Evolutionary conservation across 2,329 filamentous ascomycete genomes (phyloP).

Genomic region (Aspergillus quadrilineatus): DNA sequence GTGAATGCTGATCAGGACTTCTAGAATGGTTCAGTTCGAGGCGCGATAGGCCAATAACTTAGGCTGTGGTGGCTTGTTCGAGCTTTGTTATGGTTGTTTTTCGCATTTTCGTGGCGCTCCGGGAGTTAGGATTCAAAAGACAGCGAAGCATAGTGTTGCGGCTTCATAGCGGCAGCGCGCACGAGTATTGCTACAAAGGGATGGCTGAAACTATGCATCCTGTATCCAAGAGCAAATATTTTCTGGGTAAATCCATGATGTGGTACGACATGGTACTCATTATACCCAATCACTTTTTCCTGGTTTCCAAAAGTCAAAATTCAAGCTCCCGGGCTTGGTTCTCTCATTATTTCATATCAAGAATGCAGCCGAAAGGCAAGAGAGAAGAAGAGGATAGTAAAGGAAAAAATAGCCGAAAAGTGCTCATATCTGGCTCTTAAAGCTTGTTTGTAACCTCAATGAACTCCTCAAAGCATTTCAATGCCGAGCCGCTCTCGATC

Average conservation of each 20-base stretch:
- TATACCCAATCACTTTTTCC: conserved; percentile 12
- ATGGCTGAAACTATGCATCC: not conserved
- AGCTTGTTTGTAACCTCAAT: conserved; percentile 73
- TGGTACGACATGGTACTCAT: conserved; percentile 1
- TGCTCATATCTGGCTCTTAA: conserved; percentile 15
- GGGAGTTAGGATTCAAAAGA: conserved; percentile 18
- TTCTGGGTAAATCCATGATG: not conserved
- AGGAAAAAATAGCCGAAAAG: conserved; percentile 4
- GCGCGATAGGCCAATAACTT: conserved; percentile 62
- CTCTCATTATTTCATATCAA: not conserved
- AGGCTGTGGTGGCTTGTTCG: not conserved
- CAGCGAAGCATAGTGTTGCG: not conserved
- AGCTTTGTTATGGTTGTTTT: conserved; percentile 21
- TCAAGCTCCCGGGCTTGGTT: not conserved
- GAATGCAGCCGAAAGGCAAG: not conserved
- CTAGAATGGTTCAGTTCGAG: conserved; percentile 97
- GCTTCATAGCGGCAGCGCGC: not conserved
- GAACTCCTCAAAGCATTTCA: conserved; percentile 78
- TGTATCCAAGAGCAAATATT: not conserved
- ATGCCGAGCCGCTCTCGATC: conserved; percentile 80
- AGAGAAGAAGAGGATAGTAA: not conserved
- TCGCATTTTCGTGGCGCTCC: conserved; percentile 35
- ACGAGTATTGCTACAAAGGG: not conserved
- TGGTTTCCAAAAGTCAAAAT: not conserved
- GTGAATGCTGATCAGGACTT: conserved; percentile 2